phyloP scores from a whole-genome alignment of 805 yeast species.

The Yarrowia sp. region DNA sequence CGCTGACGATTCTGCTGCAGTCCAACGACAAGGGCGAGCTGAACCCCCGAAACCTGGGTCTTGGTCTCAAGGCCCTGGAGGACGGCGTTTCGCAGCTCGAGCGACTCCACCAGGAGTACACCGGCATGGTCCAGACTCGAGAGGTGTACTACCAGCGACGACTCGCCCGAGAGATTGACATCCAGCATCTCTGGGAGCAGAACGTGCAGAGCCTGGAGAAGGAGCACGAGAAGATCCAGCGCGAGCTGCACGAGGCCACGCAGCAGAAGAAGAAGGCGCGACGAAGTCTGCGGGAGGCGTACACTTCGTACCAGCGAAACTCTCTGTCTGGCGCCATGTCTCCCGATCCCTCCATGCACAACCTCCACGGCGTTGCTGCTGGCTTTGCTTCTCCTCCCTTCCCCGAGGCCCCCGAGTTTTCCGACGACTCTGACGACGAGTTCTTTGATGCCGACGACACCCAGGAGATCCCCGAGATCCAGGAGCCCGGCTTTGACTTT shows the following conservation, averaged over 20 bases:
- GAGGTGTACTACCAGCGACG: slow-evolving; percentile 34
- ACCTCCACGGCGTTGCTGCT: slow-evolving; percentile 21
- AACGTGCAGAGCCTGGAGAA: slow-evolving; percentile 44
- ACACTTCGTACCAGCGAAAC: slow-evolving; percentile 13
- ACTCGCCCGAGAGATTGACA: slow-evolving; percentile 36
- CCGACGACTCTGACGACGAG: slow-evolving; percentile 40
- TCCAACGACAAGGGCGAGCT: slow-evolving; percentile 31
- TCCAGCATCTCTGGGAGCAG: slow-evolving; percentile 44
- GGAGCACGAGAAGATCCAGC: slow-evolving; percentile 43
- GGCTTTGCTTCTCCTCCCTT: slow-evolving; percentile 36
- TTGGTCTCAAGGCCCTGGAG: slow-evolving; percentile 30
- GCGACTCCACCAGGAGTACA: slow-evolving; percentile 28
- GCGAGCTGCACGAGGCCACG: slow-evolving; percentile 38
- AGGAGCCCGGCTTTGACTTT: slow-evolving; percentile 11
- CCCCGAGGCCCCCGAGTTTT: slow-evolving; percentile 34
- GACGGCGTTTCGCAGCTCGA: slow-evolving; percentile 30
- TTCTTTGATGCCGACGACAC: slow-evolving; percentile 40
- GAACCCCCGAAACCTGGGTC: slow-evolving; percentile 27
- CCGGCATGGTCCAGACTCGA: slow-evolving; percentile 29
- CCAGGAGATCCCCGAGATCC: slow-evolving; percentile 15
- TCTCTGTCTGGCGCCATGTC: slow-evolving; percentile 29
- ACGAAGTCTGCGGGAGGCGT: slow-evolving; percentile 32
- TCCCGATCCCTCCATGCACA: slow-evolving; percentile 2
- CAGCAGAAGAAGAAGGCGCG: slow-evolving; percentile 38
- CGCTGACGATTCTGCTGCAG: slow-evolving; percentile 32